Conservation (phyloP, 1,284 basidiomycete genomes). For the Sanghuangporus baumii region DNA sequence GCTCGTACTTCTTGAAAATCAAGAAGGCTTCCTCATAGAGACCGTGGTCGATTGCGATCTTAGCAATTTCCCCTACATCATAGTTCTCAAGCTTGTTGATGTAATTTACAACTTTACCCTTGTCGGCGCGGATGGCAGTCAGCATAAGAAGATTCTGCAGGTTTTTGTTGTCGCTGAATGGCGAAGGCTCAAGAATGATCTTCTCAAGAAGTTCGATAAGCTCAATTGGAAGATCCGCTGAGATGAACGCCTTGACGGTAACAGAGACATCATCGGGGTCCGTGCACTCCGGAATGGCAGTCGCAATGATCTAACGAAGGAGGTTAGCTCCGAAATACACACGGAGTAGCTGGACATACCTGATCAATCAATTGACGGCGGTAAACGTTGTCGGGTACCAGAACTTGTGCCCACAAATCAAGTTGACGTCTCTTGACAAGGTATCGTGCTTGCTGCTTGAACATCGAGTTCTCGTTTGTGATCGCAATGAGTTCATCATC, state of each 20-base stretch:
- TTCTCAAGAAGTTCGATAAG: constrained; percentile 98
- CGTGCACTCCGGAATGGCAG: constrained; percentile 94
- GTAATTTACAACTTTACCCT: constrained; percentile 97
- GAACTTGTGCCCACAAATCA: constrained; percentile 96
- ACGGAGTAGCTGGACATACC: constrained; percentile 34
- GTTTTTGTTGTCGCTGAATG: constrained; percentile 97
- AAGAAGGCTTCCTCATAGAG: constrained; percentile 96
- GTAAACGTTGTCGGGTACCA: constrained; percentile 86
- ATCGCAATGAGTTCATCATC: constrained; percentile 97
- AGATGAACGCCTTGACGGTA: constrained; percentile 98
- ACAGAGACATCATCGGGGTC: constrained; percentile 98
- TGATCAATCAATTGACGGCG: constrained; percentile 95
- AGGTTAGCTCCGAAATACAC: neutral
- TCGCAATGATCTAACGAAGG: constrained; percentile 68
- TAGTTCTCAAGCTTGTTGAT: constrained; percentile 98
- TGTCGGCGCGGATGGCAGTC: constrained; percentile 96
- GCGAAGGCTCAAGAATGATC: constrained; percentile 95
- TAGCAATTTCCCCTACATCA: constrained; percentile 91
- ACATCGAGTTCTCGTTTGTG: constrained; percentile 99
- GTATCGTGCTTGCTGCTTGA: constrained; percentile 99
- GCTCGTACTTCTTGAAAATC: constrained; percentile 93
- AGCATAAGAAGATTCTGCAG: constrained; percentile 93
- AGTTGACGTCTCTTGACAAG: constrained; percentile 94
- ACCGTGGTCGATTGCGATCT: constrained; percentile 95
- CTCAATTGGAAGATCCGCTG: constrained; percentile 95